Evolutionary conservation across 345 rosid genomes (phyloP), one percentile per base, ranked within the genome.

Genomic region (Acer yangbiense): DNA sequence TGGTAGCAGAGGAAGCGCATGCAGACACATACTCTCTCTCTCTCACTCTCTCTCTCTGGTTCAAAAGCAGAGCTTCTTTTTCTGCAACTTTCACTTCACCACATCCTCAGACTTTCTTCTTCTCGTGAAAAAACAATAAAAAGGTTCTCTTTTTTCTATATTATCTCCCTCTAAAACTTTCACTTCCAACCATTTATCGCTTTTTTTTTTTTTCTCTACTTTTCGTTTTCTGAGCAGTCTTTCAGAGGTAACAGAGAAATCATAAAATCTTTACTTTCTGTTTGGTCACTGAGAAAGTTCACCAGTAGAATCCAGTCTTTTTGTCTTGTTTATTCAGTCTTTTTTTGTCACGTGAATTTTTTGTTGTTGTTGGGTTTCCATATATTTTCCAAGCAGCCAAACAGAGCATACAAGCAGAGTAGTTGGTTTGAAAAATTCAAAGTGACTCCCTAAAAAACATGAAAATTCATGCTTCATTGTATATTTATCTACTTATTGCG

Each of bases 231-330:
- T 71, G 12, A 2, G 0, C 6, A 1, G 12, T 6, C 44, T 5
- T 43, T 43, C 6, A 35, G 39, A 35, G 66, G 66, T 25, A 25
- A 8, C 35, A 29, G 44, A 65, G 9, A 65, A 27, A 65, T 32
- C 46, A 43, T 4, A 9, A 43, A 46, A 46, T 46, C n/a, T 41
- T 8, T 18, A 25, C 21, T 14, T 79, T 65, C 60, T 64, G 72
- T 54, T 70, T 80, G 76, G 78, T 71, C 50, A 29, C 41, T 50
- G 72, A 69, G 79, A 80, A 80, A 75, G 54, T 32, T 60, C 9
- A 43, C 9, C 46, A 43, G 27, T 6, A 70, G 43, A 14, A 32
- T 32, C 35, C 35, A 32, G 35, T 35, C 39, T 35, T 35, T 35
- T 35, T 35, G 39, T 35, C 6, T n/a, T n/a, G n/a, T n/a, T n/a